Evolutionary conservation across 306 rosid genomes (phyloP).

Genomic region (Cucumis melo): DNA sequence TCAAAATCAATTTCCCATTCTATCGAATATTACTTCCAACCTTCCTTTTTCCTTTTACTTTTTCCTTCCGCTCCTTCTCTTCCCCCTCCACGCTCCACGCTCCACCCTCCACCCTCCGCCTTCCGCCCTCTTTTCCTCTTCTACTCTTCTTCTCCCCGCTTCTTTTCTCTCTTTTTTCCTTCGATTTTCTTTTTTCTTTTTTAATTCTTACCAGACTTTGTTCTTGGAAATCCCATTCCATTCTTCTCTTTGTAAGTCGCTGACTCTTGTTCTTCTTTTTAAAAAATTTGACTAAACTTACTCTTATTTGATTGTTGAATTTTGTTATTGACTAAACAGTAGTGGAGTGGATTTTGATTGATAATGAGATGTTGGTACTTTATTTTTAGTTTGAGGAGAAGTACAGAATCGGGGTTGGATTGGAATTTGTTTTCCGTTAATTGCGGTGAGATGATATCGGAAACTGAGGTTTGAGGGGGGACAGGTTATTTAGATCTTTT

Average conservation of each 20-base stretch:
- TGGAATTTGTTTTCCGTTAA: background rate
- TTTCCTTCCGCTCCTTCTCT: background rate
- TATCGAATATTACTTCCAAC: background rate
- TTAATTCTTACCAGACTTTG: constrained; percentile 1
- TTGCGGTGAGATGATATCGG: background rate
- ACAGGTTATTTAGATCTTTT: background rate
- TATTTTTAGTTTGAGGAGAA: background rate
- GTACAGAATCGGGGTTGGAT: background rate
- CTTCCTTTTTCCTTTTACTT: background rate
- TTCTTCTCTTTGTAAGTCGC: constrained; percentile 10
- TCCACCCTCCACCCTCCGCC: background rate
- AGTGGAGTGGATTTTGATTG: background rate
- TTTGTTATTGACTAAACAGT: background rate
- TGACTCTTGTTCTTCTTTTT: constrained; percentile 9
- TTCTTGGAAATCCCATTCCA: constrained; percentile 8
- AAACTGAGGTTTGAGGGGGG: background rate
- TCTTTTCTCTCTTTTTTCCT: background rate
- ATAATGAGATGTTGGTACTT: background rate
- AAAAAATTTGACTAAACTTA: background rate
- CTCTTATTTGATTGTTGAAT: background rate
- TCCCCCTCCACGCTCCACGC: background rate
- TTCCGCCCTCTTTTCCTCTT: background rate
- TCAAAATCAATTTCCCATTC: background rate
- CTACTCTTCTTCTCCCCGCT: background rate
- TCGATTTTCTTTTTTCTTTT: constrained; percentile 6